phyloP scores from a whole-genome alignment of 768 basidiomycete genomes.

The Mycena amicta region DNA sequence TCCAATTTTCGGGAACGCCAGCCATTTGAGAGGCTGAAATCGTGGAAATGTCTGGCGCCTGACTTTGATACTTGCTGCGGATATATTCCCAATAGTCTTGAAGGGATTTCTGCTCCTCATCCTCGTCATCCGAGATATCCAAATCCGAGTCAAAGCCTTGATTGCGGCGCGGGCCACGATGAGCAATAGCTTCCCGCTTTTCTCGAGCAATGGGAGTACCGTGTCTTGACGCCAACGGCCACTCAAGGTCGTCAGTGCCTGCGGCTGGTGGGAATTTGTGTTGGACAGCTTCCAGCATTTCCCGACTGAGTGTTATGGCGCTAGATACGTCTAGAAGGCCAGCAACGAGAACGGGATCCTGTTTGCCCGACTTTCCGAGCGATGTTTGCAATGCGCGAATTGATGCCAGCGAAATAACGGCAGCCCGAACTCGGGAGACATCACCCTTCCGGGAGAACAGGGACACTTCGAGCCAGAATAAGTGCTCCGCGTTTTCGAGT shows the following conservation, averaged over 20 bases:
- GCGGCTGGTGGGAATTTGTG: conserved; percentile 60
- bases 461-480: conserved; percentile 68
- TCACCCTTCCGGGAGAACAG: conserved; percentile 59
- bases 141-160: conserved; percentile 20
- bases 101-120: conserved; percentile 36
- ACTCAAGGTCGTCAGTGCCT: conserved; percentile 62
- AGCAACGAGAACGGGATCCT: conserved; percentile 58
- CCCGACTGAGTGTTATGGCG: conserved; percentile 79
- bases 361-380: conserved; percentile 60
- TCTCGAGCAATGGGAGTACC: conserved; percentile 42
- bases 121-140: conserved; percentile 41
- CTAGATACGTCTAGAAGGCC: conserved; percentile 73
- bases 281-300: conserved; percentile 81
- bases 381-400: conserved; percentile 80
- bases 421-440: conserved; percentile 74
- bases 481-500: conserved; percentile 67
- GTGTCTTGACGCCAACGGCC: conserved; percentile 60
- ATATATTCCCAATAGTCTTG: conserved; percentile 66
- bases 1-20: conserved; percentile 77
- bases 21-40: conserved; percentile 45
- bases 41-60: conserved; percentile 41
- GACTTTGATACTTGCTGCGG: conserved; percentile 54
- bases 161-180: conserved; percentile 20
- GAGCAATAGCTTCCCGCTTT: conserved; percentile 8
- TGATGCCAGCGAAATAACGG: conserved; percentile 67